Conservation (phyloP, 2,329 filamentous ascomycete genomes). For the Sclerotinia minor region DNA sequence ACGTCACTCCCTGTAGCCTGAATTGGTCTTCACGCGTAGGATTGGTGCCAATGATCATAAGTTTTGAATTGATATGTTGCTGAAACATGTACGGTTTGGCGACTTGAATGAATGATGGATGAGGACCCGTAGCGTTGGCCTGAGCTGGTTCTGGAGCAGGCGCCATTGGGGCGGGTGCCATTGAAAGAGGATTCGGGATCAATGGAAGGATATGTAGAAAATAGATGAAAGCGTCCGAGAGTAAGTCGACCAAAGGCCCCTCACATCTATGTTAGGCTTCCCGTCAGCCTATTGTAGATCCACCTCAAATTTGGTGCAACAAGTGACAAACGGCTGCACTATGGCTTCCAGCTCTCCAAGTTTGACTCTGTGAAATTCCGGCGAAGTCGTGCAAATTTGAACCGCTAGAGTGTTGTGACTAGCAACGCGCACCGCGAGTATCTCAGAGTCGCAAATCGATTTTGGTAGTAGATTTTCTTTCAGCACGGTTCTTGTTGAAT, state of each 20-base stretch:
- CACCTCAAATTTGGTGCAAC: neutral
- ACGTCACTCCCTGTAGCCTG: slow-evolving; percentile 80
- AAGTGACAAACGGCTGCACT: slow-evolving; percentile 10
- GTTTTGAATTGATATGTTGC: slow-evolving; percentile 71
- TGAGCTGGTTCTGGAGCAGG: slow-evolving; percentile 26
- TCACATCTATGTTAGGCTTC: neutral
- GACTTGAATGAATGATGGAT: slow-evolving; percentile 43
- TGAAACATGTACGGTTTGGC: slow-evolving; percentile 76
- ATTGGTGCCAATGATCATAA: slow-evolving; percentile 68
- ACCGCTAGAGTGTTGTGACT: slow-evolving; percentile 1
- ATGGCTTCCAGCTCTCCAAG: slow-evolving; percentile 11
- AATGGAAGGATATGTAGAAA: neutral
- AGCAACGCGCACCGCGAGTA: slow-evolving; percentile 7
- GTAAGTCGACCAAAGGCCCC: neutral
- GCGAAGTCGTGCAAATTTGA: neutral
- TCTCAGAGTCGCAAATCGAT: slow-evolving; percentile 10
- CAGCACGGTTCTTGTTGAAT: neutral
- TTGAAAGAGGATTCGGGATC: neutral
- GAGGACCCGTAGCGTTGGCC: slow-evolving; percentile 34
- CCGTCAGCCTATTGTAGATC: neutral
- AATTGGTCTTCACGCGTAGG: slow-evolving; percentile 77
- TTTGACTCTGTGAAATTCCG: neutral
- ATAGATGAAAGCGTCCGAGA: neutral
- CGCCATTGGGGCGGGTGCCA: slow-evolving; percentile 31
- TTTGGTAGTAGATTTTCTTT: slow-evolving; percentile 2